Evolutionary conservation across 1,139 yeast genomes (phyloP).

Genomic region (Geotrichum citri-aurantii): DNA sequence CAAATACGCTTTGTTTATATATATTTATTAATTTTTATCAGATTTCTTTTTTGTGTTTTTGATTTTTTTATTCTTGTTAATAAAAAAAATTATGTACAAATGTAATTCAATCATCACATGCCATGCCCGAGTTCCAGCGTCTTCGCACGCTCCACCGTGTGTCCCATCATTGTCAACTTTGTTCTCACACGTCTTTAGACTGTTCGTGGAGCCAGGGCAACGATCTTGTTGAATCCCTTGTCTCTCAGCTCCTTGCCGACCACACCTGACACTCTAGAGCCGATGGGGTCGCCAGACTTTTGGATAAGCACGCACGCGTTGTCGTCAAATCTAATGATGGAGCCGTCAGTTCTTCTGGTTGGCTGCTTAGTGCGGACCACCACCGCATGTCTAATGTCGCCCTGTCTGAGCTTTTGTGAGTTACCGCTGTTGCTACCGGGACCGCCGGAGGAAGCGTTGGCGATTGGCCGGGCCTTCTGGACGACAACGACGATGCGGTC

Average conservation of each 20-base stretch:
- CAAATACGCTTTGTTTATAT: not conserved
- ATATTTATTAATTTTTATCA: not conserved
- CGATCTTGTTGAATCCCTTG: conserved; percentile 78
- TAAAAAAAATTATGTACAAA: not conserved
- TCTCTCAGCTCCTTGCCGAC: conserved; percentile 90
- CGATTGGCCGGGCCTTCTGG: conserved; percentile 80
- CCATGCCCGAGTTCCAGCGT: conserved; percentile 1
- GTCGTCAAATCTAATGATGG: conserved; percentile 83
- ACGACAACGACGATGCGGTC: conserved; percentile 94
- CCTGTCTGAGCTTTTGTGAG: conserved; percentile 80
- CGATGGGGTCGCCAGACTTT: conserved; percentile 89
- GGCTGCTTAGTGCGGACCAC: conserved; percentile 91
- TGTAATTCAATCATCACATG: not conserved
- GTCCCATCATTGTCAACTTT: not conserved
- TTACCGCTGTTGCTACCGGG: conserved; percentile 25
- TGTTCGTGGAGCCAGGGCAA: conserved; percentile 85
- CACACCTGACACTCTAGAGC: conserved; percentile 86
- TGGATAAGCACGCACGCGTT: conserved; percentile 94
- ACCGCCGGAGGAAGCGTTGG: conserved; percentile 42
- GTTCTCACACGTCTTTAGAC: too few relatives aligned
- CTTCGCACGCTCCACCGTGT: not conserved
- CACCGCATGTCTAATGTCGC: conserved; percentile 94
- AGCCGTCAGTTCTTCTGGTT: conserved; percentile 79
- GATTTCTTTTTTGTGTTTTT: not conserved
- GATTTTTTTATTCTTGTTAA: conserved; percentile 1